Base-by-base conservation (phyloP, 2,329 filamentous ascomycete genomes). In the Knoxdaviesia capensis region DNA sequence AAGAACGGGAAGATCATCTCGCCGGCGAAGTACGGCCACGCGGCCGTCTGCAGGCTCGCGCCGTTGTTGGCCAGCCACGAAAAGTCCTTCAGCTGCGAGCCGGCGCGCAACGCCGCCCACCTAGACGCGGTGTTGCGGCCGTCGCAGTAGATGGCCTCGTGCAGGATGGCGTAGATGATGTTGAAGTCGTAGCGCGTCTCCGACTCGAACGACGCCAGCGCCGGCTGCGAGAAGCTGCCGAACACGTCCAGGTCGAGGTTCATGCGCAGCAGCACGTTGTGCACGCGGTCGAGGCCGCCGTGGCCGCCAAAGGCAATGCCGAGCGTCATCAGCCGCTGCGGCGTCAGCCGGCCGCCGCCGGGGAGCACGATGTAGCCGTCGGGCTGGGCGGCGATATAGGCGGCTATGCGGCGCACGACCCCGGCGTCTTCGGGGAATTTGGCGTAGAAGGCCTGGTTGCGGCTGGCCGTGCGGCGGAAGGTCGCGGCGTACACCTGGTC, bases 1-100 rank as follows among this genome's bases (percentile, higher is more conserved):
- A 87, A 81, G 58, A 82, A 80, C 1, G 81, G 79, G 56, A 77
- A 94, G 41, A 94, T 72, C 85, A 94, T 94, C 61, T 96, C 88
- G 45, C 87, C 86, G 0, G 83, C 85, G 60, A 94, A 93, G 57
- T 71, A 81, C 0, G 78, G 77, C 3, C 61, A 54, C 5, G 63
- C 56, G 1, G 55, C 54, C 6, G 48, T 48, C 11, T 47, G 45
- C 1, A 50, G 48, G 5, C 51, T 47, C 31, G 50, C 48, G 34
- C 47, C 52, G 7, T 47, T 61, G 2, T 54, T 50, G 45, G 57
- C 53, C 6, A 74, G 60, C 74, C 74, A 77, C 33, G 58, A 50
- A 48, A 68, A 77, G 31, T 61, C 49, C 3, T 58, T 52, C 5
- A 68, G 52, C 8, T 53, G 46, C 48, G 66, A 57, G 48, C 79